Evolutionary conservation across 148 eudicot species (phyloP), one percentile per base, ranked within the genome.

Genomic region (Persicaria maculosa): DNA sequence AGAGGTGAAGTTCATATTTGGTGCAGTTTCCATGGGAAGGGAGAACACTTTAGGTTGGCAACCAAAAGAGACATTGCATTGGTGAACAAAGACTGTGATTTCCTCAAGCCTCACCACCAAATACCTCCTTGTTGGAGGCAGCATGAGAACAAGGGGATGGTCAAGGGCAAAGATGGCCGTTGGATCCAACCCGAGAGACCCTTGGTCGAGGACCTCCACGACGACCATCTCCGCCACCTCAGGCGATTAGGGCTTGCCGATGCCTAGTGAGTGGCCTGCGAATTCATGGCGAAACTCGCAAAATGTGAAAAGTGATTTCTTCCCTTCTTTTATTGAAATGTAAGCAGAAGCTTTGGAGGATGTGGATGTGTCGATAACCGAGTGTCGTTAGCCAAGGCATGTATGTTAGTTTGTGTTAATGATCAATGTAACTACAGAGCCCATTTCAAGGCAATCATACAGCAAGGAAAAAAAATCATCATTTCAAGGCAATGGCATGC

Each of bases 111-210:
- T 80, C 82, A 86, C 75, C 71, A 79, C 15, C 73, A 81, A 74
- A 85, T 88, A 50, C 92, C 92, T 72, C 92, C 92, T 62, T 65
- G 36, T 10, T 88, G 88, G 92, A 81, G 85, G 52, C 92, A 88
- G 61, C 82, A 86, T 64, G 82, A 81, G n/a, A 88, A 88, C 79
- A 84, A 81, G 52, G 92, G 92, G 0, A 86, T 88, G 92, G 20
- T 81, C 0, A 81, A 83, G 76, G 71, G 72, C 68, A 44, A 81
- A 6, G 88, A 85, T 11, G 91, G 89, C 79, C 87, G 83, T 77
- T 88, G 86, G 87, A 84, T 85, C 48, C 89, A 84, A 59, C 80
- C 86, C 50, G 87, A 85, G 10, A 84, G 89, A 16, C 78, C 86
- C 16, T 62, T 64, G 68, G 70, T 76, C 50, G 88, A 88, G 36